phyloP scores from a whole-genome alignment of 257 asterid species.

The Salvia hispanica region DNA sequence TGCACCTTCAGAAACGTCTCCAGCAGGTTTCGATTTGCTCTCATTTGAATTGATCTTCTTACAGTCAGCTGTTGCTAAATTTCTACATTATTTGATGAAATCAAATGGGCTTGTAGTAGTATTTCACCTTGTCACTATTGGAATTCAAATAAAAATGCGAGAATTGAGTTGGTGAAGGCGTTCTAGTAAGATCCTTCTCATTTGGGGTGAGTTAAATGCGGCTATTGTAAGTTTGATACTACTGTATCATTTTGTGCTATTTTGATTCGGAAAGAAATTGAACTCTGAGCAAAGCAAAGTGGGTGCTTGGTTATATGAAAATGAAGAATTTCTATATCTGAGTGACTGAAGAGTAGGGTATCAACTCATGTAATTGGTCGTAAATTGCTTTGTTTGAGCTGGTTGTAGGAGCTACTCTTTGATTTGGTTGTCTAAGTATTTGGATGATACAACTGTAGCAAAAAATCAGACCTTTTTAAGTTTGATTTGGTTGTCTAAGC shows the following conservation, averaged over 20 bases:
- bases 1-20: constrained; percentile 70
- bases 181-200: too few relatives aligned
- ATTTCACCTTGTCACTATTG: not conserved
- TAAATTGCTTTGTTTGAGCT: not conserved
- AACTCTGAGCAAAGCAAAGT: not conserved
- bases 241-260: too few relatives aligned
- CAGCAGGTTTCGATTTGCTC: constrained; percentile 50
- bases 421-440: not conserved
- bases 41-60: not conserved
- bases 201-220: too few relatives aligned
- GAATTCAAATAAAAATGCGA: not conserved
- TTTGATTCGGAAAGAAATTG: too few relatives aligned
- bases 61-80: not conserved
- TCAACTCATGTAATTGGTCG: constrained; percentile 6
- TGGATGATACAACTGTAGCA: too few relatives aligned
- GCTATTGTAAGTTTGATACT: too few relatives aligned
- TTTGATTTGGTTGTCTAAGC: not conserved
- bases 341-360: constrained; percentile 11
- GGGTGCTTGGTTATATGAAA: not conserved
- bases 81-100: not conserved
- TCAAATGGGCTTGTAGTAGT: not conserved
- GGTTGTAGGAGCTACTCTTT: constrained; percentile 1
- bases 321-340: not conserved
- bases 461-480: too few relatives aligned
- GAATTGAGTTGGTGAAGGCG: not conserved